Evolutionary conservation across 148 eudicot species (phyloP), one percentile per base, ranked within the genome.

Genomic region (Chenopodium formosanum): DNA sequence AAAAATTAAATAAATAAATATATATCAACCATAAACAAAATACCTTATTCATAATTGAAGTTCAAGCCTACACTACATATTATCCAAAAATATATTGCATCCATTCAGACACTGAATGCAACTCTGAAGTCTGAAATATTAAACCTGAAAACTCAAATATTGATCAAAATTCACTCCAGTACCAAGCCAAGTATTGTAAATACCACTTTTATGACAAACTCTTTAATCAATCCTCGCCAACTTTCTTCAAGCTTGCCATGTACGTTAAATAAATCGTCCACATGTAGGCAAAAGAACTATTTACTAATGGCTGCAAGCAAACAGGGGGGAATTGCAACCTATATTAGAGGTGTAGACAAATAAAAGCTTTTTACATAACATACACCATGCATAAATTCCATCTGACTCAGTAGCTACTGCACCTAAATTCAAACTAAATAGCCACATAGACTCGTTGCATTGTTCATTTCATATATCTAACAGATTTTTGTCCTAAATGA

Each of bases 261-360:
- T 93, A 90, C 5, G 97, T 90, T 81, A 93, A 81, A 77, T 93
- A 93, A 82, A 93, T 89, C 44, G 90, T 92, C 97, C 97, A 93
- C 62, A 92, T 62, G 75, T 91, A 93, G 9, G 92, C 87, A 76
- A 93, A 92, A 5, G 94, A 88, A 80, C 92, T 91, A 74, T 89
- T 90, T 50, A 83, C 82, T 89, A 93, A 75, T 27, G 97, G 95
- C 97, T 93, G 94, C 86, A 70, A 89, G 70, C 63, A 31, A n/a
- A 78, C 50, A 19, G 62, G 71, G n/a, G 7, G 25, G 7, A 77
- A 70, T 70, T 4, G 2, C 19, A 77, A 56, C 47, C 13, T 44
- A 70, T 11, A 76, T 77, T 29, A 83, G 79, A 76, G 4, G 48
- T 14, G 50, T 7, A 25, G 27, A 25, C 4, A 3, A 17, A 69